Percentiles rank a stretch among this genome's conserved stretches.
Conservation (phyloP, 129 eudicot genomes). For the Glebionis coronaria region DNA sequence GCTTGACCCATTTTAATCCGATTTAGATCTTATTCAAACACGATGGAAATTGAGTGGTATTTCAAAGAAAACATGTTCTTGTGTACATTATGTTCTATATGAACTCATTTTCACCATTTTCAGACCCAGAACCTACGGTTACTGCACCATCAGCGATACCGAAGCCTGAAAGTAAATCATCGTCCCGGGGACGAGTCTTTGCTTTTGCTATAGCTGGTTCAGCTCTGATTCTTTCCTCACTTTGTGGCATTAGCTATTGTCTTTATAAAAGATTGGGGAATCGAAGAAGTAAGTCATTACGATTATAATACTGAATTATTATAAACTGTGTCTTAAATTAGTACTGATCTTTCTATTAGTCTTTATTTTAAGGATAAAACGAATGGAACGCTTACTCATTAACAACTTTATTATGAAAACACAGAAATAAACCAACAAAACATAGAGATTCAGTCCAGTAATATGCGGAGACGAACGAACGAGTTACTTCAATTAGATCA, state of each 20-base stretch:
- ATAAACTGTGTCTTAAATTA: not conserved
- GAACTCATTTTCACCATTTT: not conserved
- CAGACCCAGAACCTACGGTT: not conserved
- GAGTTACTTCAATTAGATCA: slow-evolving; percentile 16
- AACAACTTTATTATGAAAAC: not conserved
- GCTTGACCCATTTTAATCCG: not conserved
- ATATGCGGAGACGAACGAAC: not conserved
- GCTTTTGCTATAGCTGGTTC: not conserved
- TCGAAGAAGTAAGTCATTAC: slow-evolving; percentile 8
- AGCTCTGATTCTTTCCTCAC: not conserved
- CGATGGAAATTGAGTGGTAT: not conserved
- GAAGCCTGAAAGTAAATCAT: not conserved
- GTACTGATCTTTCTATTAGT: not conserved
- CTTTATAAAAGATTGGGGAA: slow-evolving; percentile 6
- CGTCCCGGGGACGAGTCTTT: not conserved
- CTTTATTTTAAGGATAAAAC: not conserved
- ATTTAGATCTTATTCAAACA: not conserved
- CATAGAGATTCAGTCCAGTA: not conserved
- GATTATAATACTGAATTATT: not conserved
- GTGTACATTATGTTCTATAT: not conserved
- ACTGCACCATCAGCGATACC: not conserved
- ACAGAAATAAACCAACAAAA: slow-evolving; percentile 5
- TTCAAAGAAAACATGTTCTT: not conserved
- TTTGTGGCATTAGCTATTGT: slow-evolving; percentile 12
- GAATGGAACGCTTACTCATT: not conserved